Evolutionary conservation across 225 moss, liverwort and hornwort species (phyloP), one percentile per base, ranked within the genome.

Genomic region (Lunularia cruciata): DNA sequence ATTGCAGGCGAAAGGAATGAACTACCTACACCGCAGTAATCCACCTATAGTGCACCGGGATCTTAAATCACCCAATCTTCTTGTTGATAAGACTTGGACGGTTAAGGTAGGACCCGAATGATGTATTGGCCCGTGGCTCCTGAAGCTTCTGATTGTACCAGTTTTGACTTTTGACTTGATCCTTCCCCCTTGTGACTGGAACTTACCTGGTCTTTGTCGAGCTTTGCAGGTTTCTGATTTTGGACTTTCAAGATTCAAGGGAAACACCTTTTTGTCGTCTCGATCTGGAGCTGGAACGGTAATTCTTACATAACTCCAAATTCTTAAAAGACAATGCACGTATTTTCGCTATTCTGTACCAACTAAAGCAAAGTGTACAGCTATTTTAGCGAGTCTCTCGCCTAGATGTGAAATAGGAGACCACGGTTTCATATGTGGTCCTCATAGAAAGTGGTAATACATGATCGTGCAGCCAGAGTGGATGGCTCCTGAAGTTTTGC

Each of bases 1-100:
- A n/a, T 14, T 74, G 71, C 81, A 85, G 85, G 81, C 86, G 22
- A 84, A 82, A 76, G 86, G 86, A 25, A 87, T 87, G 86, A 87
- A 87, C 28, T 87, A 87, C 49, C 65, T 87, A 42, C 86, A 87
- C 48, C 76, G 86, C 2, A 75, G 81, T 65, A 79, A 77, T 69
- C 86, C 86, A 32, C 84, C 86, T 13, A 82, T 87, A 19, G 84
- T 87, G 33, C 86, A 87, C 72, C 78, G 86, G 14, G 86, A 87
- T 79, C 74, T 87, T 10, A 87, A 87, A 61, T 78, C 86, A 58
- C 86, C 86, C 48, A 87, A 87, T 65, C 76, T 84, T 39, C 72
- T 87, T n/a, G 86, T 87, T 38, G 86, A 87, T 60, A 87, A 75
- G 59, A 75, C 67, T 19, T 87, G 84, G 81, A 84, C 72, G 16